Evolutionary conservation across 352 stramenopile genomes (phyloP), one percentile per base, ranked within the genome.

Genomic region (Pythium scleroteichum): DNA sequence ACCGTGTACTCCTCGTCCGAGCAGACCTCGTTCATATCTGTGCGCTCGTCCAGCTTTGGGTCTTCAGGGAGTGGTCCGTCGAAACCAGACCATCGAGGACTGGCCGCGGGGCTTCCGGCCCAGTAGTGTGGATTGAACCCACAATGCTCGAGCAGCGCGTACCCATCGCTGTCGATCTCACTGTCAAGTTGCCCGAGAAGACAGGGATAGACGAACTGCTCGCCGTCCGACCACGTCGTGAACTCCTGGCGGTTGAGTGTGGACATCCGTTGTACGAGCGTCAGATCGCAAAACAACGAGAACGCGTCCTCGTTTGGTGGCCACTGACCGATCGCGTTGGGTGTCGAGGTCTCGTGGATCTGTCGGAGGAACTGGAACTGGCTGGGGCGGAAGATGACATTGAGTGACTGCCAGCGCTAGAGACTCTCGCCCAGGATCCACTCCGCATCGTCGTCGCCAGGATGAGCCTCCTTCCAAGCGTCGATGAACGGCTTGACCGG

Each of bases 241-340:
- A 54, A 50, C 17, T 33, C 19, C 14, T 22, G n/a, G 5, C 16
- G n/a, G 35, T 27, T n/a, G 17, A 58, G 22, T 35, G 5, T 35
- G 29, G 5, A 10, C 29, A 35, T 5, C 23, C 47, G 27, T 26
- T 53, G 24, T 1, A 64, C 47, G 0, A 57, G 23, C 14, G 26
- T 13, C 38, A 58, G 33, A 29, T 64, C 48, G 20, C 19, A 29
- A 29, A 51, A 57, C 23, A 64, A 26, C 46, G 57, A 52, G 38
- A 48, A 58, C 10, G 57, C 26, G 12, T 45, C 33, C 19, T 53
- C 48, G 14, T 53, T 22, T 4, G 19, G 16, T 7, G 54, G 54
- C 54, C 54, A 62, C 2, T 6, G 12, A 2, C 5, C 5, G 9
- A 20, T n/a, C 29, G 7, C 27, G 7, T 12, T 3, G 0, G 1